Evolutionary conservation across 2,329 filamentous ascomycete species (phyloP), one percentile per base, ranked within the genome.

Genomic region (Trichoderma simmonsii): DNA sequence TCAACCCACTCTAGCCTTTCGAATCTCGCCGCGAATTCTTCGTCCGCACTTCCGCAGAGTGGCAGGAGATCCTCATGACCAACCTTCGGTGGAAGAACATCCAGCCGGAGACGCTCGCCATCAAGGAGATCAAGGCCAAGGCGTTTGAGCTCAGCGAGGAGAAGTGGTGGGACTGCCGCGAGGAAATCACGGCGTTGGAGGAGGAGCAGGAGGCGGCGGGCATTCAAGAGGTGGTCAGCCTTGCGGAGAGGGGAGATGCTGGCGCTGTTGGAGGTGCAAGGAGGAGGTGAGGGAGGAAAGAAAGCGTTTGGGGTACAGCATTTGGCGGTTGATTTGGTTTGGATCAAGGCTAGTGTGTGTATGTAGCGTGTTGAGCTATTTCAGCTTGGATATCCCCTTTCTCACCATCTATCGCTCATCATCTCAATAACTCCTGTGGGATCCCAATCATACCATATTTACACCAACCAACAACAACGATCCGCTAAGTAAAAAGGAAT

Each of bases 111-210:
- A 87, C 89, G 54, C 87, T 93, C 75, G 86, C 89, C 0, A 85
- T 97, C 78, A 99, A 99, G 85, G 96, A 98, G 84, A 90, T 98
- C 77, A 94, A 97, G 81, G 92, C 95, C 77, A 91, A 90, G 79
- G 96, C 94, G 1, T 99, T 98, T 80, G 92, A 94, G 79, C 87
- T 94, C 75, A 95, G 95, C 54, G 96, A 99, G 82, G 93, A 95
- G 83, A 97, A 97, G 81, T 99, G 96, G 96, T 99, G 96, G 96
- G 96, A 98, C 85, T 94, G 92, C 79, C 89, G 96, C 77, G 96
- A 99, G 84, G 95, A 98, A 83, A 93, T 99, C 75, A 92, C 91
- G 69, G 92, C 90, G 7, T 82, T 98, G 78, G 96, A 99, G 82
- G 95, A 98, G 82, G 95, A 98, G 84, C 94, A 98, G 84, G 95